These are phyloP conservation scores for Simplicillium aogashimaense DNA, from an alignment of 2,329 filamentous ascomycete species.

Conservation along the genomic window DNA sequence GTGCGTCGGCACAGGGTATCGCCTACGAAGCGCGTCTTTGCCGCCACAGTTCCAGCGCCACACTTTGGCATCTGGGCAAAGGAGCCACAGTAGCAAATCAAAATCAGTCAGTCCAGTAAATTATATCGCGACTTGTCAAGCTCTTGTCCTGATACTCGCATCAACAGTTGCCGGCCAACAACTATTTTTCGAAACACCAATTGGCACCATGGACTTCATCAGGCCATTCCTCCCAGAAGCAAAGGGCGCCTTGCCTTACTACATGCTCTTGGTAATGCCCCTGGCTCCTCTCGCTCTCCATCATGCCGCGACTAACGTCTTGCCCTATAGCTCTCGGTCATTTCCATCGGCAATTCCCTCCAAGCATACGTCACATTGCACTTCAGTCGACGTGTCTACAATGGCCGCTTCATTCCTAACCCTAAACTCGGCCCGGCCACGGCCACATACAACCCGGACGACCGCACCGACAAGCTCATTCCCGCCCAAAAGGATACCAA, in stretches of 20 bases:
- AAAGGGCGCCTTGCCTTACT: conserved; percentile 48
- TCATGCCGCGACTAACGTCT: neutral
- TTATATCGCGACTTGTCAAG: too few relatives aligned
- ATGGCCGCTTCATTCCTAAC: conserved; percentile 50
- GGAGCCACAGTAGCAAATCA: too few relatives aligned
- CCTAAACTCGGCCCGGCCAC: conserved; percentile 28
- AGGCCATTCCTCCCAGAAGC: conserved; percentile 34
- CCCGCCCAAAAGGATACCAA: conserved; percentile 33
- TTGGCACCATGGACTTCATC: conserved; percentile 31
- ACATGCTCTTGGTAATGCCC: conserved; percentile 43
- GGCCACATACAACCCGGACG: conserved; percentile 36
- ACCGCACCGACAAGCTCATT: conserved; percentile 42
- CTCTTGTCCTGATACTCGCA: too few relatives aligned
- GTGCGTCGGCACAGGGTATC: too few relatives aligned
- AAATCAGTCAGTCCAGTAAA: too few relatives aligned
- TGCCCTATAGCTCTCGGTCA: conserved; percentile 57
- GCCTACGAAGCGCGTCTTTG: too few relatives aligned
- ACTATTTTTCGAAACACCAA: too few relatives aligned
- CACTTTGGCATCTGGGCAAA: too few relatives aligned
- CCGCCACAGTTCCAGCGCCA: too few relatives aligned
- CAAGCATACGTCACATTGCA: conserved; percentile 74
- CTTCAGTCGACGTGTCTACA: conserved; percentile 83
- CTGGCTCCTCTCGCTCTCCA: neutral
- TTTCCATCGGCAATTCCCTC: conserved; percentile 75
- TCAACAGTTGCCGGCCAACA: too few relatives aligned